These are phyloP conservation scores for Phascolomyces articulosus DNA, from an alignment of 371 early-diverging fungal species.

Conservation along the genomic window DNA sequence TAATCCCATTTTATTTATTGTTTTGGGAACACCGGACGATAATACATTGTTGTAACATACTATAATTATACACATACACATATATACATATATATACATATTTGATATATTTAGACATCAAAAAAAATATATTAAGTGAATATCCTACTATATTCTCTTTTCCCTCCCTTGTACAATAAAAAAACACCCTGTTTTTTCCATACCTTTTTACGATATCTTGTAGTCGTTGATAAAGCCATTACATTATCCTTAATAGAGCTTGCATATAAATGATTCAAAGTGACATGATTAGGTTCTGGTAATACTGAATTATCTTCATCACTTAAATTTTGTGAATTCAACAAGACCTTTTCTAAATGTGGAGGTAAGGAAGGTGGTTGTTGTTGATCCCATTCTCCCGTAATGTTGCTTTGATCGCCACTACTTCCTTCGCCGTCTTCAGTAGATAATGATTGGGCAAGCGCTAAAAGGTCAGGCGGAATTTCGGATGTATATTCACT, in stretches of 20 bases:
- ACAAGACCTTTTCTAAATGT: conserved; percentile 88
- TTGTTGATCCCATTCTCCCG: conserved; percentile 42
- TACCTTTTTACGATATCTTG: conserved; percentile 88
- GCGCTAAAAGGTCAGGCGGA: conserved; percentile 56
- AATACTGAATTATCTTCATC: conserved; percentile 82
- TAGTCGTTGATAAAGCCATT: conserved; percentile 90
- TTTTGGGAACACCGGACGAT: conserved; percentile 69
- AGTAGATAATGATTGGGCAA: conserved; percentile 21
- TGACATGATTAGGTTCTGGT: conserved; percentile 92
- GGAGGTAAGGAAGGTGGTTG: conserved; percentile 91
- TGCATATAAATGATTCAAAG: conserved; percentile 94
- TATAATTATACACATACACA: conserved; percentile 13
- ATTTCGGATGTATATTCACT: conserved; percentile 70
- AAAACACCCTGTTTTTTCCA: conserved; percentile 11
- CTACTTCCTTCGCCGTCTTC: conserved; percentile 19
- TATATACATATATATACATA: background rate
- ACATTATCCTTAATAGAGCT: conserved; percentile 95
- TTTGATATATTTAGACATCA: background rate
- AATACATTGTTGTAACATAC: conserved; percentile 85
- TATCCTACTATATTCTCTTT: too few relatives aligned
- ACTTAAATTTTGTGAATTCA: conserved; percentile 71
- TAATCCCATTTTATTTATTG: background rate
- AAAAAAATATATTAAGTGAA: conserved; percentile 21
- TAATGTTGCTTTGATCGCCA: conserved; percentile 3
- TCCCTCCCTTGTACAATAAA: conserved; percentile 5